These are phyloP conservation scores for Cucurbita argyrosperma DNA, from an alignment of 306 rosid genomes.

Conservation along the genomic window DNA sequence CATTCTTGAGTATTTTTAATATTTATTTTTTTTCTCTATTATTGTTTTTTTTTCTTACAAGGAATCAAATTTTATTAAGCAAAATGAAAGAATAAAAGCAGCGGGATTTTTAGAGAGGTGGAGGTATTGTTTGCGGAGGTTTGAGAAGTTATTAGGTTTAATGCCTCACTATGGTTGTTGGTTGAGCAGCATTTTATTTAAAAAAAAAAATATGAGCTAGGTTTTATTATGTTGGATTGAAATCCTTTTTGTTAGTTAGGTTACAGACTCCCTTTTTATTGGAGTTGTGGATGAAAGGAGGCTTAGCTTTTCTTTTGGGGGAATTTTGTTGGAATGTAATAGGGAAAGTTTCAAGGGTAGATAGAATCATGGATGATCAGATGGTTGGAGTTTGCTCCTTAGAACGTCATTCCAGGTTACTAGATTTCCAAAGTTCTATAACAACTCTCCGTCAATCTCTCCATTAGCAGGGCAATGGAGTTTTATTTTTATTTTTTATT, in stretches of 20 bases:
- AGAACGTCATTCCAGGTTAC: neutral
- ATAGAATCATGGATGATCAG: neutral
- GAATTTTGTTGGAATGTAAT: neutral
- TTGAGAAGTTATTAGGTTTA: neutral
- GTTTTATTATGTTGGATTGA: neutral
- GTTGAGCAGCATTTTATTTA: no score
- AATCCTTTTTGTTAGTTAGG: neutral
- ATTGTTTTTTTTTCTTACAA: neutral
- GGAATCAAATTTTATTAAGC: neutral
- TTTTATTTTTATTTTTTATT: no score
- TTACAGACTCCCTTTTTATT: neutral
- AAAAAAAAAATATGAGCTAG: neutral
- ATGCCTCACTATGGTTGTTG: neutral
- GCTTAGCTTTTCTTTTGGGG: neutral
- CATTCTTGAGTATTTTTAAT: neutral
- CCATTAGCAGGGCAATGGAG: neutral
- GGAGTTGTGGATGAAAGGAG: neutral
- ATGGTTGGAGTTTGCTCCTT: neutral
- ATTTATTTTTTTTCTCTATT: neutral
- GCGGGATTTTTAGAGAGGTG: neutral
- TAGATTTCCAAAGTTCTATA: neutral
- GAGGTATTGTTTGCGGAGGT: neutral
- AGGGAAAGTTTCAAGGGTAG: neutral
- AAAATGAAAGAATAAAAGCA: neutral
- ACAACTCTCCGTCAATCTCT: neutral